Base-by-base conservation (phyloP, 2,329 filamentous ascomycete genomes). In the Fusarium sp. region DNA sequence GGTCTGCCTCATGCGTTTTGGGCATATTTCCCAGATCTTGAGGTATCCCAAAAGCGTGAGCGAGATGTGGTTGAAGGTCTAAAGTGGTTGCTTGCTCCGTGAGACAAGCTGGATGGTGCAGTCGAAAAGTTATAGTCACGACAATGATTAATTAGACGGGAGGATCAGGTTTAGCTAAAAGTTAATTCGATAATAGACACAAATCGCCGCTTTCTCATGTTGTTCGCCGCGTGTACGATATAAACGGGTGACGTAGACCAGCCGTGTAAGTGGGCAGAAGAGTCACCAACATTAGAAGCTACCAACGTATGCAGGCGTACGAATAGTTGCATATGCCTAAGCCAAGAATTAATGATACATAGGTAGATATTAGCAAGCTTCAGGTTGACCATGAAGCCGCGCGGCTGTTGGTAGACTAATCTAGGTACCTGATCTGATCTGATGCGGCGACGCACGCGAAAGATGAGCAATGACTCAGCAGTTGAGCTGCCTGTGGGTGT, bases 1-100 rank as follows among this genome's bases (percentile, higher is more conserved):
- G 72, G 73, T 6, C 50, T 73, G 24, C 72, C 71, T 25, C 74
- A 75, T 56, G 64, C 58, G 1, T 75, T 75, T 47, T 76, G 70
- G 73, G 55, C 34, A 6, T 12, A 72, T 9, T 72, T 68, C 13
- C 65, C 69, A 1, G 58, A 70, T 5, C 43, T 72, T 12, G 53
- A 58, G 31, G 46, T 65, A 10, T 61, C 50, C 19, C 58, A 59
- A 31, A 70, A 71, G 54, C 66, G 72, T 29, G 41, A 58, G 15
- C 48, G 52, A 15, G 69, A 74, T 39, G 45, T 46, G 9, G 34
- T 47, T 39, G 49, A 61, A n/a, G 71, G 63, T 24, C 44, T 75
- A 5, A 61, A 61, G 43, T 73, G 67, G 70, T 35, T 74, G 13
- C 44, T 67, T 35, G 36, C 34, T 36, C 10, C 8, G 15, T 60